Percentiles rank a stretch among this genome's conserved stretches.
These are phyloP conservation scores for Emmonsiellopsis sp. DNA, from an alignment of 2,329 filamentous ascomycete species.

Conservation along the genomic window DNA sequence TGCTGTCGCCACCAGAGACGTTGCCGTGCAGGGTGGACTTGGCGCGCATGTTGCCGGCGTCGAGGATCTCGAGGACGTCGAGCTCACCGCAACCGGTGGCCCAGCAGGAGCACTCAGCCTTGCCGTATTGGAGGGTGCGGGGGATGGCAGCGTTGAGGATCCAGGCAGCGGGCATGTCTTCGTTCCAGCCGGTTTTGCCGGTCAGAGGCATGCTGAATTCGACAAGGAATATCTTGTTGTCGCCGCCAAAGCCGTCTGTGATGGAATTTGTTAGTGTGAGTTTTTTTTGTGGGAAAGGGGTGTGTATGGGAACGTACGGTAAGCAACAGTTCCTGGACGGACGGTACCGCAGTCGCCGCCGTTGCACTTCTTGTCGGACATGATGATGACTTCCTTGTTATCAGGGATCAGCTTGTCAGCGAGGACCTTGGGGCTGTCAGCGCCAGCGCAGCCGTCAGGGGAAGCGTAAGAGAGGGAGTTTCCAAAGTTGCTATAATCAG, in stretches of 20 bases:
- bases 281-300: background rate
- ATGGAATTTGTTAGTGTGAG: background rate
- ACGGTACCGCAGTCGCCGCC: conserved; percentile 39
- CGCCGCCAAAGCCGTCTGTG: conserved; percentile 56
- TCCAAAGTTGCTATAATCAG: conserved; percentile 35
- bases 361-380: conserved; percentile 42
- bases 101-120: conserved; percentile 62
- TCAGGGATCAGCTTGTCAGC: conserved; percentile 42
- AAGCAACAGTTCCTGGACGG: conserved; percentile 41
- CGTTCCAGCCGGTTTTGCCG: conserved; percentile 42
- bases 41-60: conserved; percentile 53
- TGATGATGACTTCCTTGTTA: conserved; percentile 43
- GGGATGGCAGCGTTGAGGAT: conserved; percentile 65
- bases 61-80: conserved; percentile 65
- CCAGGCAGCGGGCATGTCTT: conserved; percentile 68
- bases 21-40: conserved; percentile 61
- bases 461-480: conserved; percentile 50
- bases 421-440: conserved; percentile 42
- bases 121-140: conserved; percentile 59
- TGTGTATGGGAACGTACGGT: conserved; percentile 32
- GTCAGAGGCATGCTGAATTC: conserved; percentile 64
- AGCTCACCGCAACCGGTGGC: conserved; percentile 61
- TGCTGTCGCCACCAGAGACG: conserved; percentile 52
- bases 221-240: conserved; percentile 63
- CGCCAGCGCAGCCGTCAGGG: conserved; percentile 37